phyloP scores from a whole-genome alignment of 106 monocot genomes.

The Apostasia shenzhenica region DNA sequence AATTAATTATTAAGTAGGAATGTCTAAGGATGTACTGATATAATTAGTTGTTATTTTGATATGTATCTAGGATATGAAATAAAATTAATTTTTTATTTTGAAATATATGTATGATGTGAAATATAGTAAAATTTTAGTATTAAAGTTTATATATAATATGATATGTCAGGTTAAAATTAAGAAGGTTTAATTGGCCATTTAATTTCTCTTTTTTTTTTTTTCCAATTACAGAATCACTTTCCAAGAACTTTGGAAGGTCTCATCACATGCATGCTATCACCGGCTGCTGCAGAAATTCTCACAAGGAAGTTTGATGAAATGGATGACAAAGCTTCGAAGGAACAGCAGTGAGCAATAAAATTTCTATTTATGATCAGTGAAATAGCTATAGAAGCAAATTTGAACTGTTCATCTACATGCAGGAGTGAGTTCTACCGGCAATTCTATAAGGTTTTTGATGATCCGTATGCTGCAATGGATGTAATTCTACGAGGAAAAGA shows the following conservation, averaged over 20 bases:
- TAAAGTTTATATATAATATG: too few species aligned
- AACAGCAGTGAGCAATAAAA: conserved; percentile 45
- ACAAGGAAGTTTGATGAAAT: conserved; percentile 93
- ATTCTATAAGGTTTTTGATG: conserved; percentile 84
- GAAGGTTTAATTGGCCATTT: too few species aligned
- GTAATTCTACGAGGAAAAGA: conserved; percentile 77
- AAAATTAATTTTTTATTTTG: too few species aligned
- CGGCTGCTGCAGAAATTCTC: conserved; percentile 74
- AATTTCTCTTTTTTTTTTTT: not conserved
- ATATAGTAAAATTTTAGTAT: too few species aligned
- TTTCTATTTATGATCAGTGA: not conserved
- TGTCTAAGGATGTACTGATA: too few species aligned
- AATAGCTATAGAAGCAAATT: not conserved
- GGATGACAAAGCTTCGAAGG: conserved; percentile 50
- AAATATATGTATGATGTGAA: too few species aligned
- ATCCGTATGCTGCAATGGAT: conserved; percentile 85
- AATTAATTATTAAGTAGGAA: too few species aligned
- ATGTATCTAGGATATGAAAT: too few species aligned
- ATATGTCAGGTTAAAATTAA: too few species aligned
- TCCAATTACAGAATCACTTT: conserved; percentile 51
- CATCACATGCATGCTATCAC: conserved; percentile 63
- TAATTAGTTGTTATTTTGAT: too few species aligned
- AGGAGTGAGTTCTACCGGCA: conserved; percentile 73
- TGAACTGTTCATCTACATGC: conserved; percentile 7
- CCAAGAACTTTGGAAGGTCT: conserved; percentile 86